Conservation (phyloP, 164 flowering plant genomes). For the Tetracentron sinense region DNA sequence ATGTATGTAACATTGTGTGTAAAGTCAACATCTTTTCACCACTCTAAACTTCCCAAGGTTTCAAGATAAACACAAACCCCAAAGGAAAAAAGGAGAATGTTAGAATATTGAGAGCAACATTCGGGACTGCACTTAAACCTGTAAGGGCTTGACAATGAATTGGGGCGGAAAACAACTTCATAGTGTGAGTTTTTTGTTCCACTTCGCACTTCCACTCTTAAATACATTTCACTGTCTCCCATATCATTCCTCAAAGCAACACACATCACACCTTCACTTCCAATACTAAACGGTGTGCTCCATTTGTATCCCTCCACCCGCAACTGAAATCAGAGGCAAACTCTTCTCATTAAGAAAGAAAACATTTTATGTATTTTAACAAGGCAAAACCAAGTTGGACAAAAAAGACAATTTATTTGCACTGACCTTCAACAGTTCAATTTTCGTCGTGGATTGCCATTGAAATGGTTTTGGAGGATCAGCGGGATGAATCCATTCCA, state of each 20-base stretch:
- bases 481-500: constrained; percentile 70
- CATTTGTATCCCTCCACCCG: constrained; percentile 73
- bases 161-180: constrained; percentile 85
- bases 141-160: constrained; percentile 79
- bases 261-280: constrained; percentile 70
- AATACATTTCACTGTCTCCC: constrained; percentile 29
- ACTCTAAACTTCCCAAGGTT: not conserved
- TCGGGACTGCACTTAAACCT: constrained; percentile 41
- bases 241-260: constrained; percentile 50
- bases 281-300: constrained; percentile 87
- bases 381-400: not conserved
- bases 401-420: constrained; percentile 1
- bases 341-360: not conserved
- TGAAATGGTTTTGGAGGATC: constrained; percentile 74
- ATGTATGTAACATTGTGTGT: too few relatives aligned
- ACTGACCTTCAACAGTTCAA: constrained; percentile 75
- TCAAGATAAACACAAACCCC: too few relatives aligned
- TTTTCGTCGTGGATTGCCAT: constrained; percentile 68
- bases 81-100: not conserved
- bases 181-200: constrained; percentile 70
- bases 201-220: constrained; percentile 78
- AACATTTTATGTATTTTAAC: not conserved
- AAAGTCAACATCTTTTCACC: not conserved
- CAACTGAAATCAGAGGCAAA: constrained; percentile 40
- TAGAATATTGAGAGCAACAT: not conserved